These are phyloP conservation scores for Pyracantha coccinea DNA, from an alignment of 331 rosid species.

Conservation along the genomic window DNA sequence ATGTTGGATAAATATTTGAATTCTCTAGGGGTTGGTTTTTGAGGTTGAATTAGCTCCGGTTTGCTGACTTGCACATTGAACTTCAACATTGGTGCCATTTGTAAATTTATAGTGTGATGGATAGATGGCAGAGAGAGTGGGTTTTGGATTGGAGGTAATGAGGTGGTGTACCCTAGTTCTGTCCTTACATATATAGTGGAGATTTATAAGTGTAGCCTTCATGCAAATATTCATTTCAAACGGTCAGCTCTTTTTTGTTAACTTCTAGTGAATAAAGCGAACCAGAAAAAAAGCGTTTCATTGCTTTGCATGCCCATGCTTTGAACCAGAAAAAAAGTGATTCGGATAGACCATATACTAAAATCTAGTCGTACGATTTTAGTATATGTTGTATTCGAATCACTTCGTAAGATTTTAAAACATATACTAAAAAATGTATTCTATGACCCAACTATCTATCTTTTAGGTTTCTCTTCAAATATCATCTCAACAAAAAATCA, in stretches of 20 bases:
- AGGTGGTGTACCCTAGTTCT: neutral
- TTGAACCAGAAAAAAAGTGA: no score
- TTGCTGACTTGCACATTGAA: slow-evolving; percentile 1
- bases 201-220: neutral
- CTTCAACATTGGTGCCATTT: neutral
- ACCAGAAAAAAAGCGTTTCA: no score
- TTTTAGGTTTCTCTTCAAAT: no score
- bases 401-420: no score
- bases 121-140: neutral
- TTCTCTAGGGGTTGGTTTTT: slow-evolving; percentile 7
- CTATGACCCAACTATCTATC: no score
- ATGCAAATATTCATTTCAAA: neutral
- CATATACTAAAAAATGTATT: no score
- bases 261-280: neutral
- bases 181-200: neutral
- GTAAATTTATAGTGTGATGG: no score
- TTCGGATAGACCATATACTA: no score
- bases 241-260: neutral
- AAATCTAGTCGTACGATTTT: no score
- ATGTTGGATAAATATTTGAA: slow-evolving; percentile 15
- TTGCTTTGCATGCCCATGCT: no score
- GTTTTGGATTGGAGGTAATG: neutral
- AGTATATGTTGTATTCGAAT: no score
- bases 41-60: slow-evolving; percentile 7
- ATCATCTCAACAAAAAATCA: no score